phyloP scores from a whole-genome alignment of 2,329 filamentous ascomycete genomes.

The Cladosporium halotolerans region DNA sequence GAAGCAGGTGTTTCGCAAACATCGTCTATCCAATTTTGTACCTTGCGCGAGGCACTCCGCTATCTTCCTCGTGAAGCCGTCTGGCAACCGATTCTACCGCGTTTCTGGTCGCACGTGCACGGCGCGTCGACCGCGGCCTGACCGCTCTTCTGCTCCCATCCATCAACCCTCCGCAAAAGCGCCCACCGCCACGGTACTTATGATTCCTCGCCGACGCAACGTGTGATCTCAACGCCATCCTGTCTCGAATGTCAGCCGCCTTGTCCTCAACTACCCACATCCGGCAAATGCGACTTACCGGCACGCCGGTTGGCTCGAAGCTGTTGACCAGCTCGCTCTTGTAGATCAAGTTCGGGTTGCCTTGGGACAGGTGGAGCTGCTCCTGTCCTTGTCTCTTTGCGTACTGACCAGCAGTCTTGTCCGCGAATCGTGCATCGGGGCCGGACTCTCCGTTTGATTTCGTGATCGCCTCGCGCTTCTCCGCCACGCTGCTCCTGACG shows the following conservation, averaged over 20 bases:
- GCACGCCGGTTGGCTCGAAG: conserved; percentile 61
- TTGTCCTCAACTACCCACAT: too few species aligned
- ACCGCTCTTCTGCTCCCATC: not conserved
- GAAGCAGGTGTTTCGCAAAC: too few species aligned
- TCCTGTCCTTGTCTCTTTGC: conserved; percentile 42
- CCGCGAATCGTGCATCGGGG: conserved; percentile 37
- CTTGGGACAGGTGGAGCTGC: conserved; percentile 38
- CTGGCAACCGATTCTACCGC: too few species aligned
- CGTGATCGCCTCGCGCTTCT: conserved; percentile 49
- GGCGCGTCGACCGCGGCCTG: too few species aligned
- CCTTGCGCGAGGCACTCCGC: too few species aligned
- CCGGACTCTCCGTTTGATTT: conserved; percentile 25
- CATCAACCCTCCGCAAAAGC: too few species aligned
- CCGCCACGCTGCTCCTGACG: conserved; percentile 56
- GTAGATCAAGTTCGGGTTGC: conserved; percentile 61
- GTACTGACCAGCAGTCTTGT: conserved; percentile 45
- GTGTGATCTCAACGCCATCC: conserved; percentile 63
- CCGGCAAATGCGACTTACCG: conserved; percentile 43
- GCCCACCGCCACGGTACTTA: not conserved
- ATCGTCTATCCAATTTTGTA: too few species aligned
- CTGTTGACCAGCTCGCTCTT: conserved; percentile 58
- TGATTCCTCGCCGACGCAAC: conserved; percentile 40
- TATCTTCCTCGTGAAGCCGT: too few species aligned
- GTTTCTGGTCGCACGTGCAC: too few species aligned
- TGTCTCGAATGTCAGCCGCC: conserved; percentile 29